A percentile compares a stretch with the other conserved stretches of the same genome.
These are phyloP conservation scores for Trichoderma afroharzianum DNA, from an alignment of 2,329 filamentous ascomycete genomes.

Conservation along the genomic window DNA sequence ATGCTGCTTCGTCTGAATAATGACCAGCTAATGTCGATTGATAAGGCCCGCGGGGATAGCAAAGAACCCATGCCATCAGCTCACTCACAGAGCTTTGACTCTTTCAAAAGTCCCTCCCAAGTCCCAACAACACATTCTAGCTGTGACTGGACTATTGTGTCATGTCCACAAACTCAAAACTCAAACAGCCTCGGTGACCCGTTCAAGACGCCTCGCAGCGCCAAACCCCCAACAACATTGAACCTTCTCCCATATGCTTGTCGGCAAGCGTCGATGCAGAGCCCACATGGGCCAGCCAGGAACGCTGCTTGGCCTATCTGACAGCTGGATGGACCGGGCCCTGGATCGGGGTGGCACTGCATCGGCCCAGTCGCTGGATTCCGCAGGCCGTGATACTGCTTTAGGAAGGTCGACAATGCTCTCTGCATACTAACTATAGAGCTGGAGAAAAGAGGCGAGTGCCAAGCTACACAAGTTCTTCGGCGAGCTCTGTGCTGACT, in stretches of 20 bases:
- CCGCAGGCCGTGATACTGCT: background rate
- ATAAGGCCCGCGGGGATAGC: background rate
- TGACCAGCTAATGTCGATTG: background rate
- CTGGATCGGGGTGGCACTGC: background rate
- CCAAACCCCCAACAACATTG: background rate
- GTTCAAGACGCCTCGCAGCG: background rate
- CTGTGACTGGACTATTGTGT: background rate
- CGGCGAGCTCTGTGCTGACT: background rate
- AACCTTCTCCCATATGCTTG: background rate
- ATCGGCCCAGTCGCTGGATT: background rate
- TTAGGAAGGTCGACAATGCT: background rate
- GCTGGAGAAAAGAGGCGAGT: background rate
- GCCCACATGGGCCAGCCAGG: background rate
- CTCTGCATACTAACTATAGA: background rate
- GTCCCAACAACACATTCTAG: background rate
- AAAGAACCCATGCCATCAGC: background rate
- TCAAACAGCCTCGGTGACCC: background rate
- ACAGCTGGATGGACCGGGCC: background rate
- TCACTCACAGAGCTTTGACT: background rate
- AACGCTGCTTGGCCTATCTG: background rate
- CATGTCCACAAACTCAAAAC: background rate
- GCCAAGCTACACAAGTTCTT: background rate
- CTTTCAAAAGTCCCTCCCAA: background rate
- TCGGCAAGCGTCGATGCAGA: background rate
- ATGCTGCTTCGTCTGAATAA: background rate